Evolutionary conservation across 2,329 filamentous ascomycete species (phyloP).

Genomic region (Hortaea sp.): DNA sequence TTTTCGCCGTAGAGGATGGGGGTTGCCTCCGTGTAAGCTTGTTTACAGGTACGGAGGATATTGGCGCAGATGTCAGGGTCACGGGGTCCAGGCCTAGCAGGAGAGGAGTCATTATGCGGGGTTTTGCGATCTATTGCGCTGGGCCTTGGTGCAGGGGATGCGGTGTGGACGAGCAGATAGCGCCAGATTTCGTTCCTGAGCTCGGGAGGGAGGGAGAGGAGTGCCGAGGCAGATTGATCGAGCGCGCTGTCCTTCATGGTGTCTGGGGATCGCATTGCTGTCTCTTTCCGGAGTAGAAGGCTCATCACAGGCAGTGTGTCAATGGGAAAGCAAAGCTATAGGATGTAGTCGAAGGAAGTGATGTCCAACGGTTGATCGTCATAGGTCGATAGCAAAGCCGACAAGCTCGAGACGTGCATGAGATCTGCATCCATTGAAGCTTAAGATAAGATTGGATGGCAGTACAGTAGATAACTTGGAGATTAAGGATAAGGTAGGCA

Average conservation of each 20-base stretch:
- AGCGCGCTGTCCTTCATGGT: slow-evolving; percentile 3
- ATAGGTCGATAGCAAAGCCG: too few species aligned
- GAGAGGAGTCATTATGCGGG: too few species aligned
- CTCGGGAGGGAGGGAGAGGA: slow-evolving; percentile 39
- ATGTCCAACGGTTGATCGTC: not conserved
- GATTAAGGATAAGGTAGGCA: too few species aligned
- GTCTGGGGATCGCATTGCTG: not conserved
- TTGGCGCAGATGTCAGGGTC: slow-evolving; percentile 25
- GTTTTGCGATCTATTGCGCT: too few species aligned
- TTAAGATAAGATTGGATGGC: too few species aligned
- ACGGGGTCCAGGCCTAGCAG: too few species aligned
- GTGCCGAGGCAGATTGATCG: slow-evolving; percentile 10
- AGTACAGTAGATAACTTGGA: too few species aligned
- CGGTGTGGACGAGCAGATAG: slow-evolving; percentile 1
- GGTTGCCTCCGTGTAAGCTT: slow-evolving; percentile 31
- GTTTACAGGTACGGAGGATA: slow-evolving; percentile 33
- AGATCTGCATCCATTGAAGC: too few species aligned
- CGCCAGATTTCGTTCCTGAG: slow-evolving; percentile 50
- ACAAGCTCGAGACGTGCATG: too few species aligned
- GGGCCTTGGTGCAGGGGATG: not conserved
- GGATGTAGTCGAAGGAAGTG: not conserved
- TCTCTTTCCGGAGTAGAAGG: slow-evolving; percentile 9
- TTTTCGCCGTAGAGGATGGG: slow-evolving; percentile 41
- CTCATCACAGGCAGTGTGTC: slow-evolving; percentile 5
- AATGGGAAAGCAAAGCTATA: too few species aligned